Evolutionary conservation across 345 rosid genomes (phyloP).

Genomic region (Rhodomyrtus tomentosa): DNA sequence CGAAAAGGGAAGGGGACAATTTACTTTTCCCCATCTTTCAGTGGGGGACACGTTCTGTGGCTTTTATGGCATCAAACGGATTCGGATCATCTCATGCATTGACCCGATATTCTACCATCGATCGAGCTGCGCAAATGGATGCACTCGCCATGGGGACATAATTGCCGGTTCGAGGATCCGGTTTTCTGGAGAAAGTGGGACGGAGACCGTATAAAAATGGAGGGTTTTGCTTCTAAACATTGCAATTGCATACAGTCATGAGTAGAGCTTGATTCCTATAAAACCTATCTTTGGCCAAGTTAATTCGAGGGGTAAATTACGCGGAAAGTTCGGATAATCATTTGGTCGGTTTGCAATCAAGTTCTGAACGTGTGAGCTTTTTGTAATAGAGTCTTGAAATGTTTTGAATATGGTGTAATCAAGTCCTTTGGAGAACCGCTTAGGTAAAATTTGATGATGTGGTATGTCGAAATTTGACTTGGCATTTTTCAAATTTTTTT

Average conservation of each 20-base stretch:
- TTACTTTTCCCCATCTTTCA: background rate
- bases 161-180: background rate
- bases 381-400: background rate
- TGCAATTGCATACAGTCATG: background rate
- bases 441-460: background rate
- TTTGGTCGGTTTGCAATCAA: background rate
- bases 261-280: background rate
- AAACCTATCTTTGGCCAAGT: background rate
- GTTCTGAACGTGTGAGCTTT: fast-evolving
- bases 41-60: background rate
- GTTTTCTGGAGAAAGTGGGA: background rate
- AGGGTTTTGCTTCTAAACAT: background rate
- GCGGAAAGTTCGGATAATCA: background rate
- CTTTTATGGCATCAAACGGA: background rate
- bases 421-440: background rate
- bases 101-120: background rate
- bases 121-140: background rate
- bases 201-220: background rate
- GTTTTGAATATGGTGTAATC: background rate
- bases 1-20: background rate
- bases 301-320: background rate
- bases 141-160: background rate
- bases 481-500: background rate
- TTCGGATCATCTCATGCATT: background rate
- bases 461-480: fast-evolving